Conservation (phyloP, 1,284 basidiomycete species). For the Psilocybe mexicana region DNA sequence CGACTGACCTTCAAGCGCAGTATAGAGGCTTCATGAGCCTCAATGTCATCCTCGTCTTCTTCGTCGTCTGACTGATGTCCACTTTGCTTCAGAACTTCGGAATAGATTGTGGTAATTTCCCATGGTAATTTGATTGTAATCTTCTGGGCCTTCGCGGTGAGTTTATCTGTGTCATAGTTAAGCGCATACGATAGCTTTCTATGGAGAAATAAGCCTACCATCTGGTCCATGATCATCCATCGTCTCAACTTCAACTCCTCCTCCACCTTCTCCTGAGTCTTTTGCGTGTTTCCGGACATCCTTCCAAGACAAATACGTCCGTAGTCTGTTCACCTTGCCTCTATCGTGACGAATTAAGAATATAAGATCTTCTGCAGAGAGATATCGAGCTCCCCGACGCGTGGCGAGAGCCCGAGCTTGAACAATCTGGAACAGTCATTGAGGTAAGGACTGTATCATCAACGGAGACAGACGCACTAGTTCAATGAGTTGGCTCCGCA, state of each 20-base stretch:
- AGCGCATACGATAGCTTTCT: background rate
- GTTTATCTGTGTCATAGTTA: constrained; percentile 56
- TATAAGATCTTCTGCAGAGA: constrained; percentile 93
- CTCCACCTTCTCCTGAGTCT: constrained; percentile 79
- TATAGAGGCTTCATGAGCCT: constrained; percentile 93
- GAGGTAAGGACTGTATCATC: background rate
- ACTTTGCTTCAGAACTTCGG: constrained; percentile 73
- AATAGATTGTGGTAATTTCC: constrained; percentile 93
- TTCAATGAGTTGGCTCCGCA: constrained; percentile 91
- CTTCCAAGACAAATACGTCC: constrained; percentile 98
- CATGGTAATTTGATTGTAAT: constrained; percentile 95
- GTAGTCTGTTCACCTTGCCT: constrained; percentile 89
- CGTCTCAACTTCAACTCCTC: constrained; percentile 77
- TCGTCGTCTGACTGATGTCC: constrained; percentile 86
- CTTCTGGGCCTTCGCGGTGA: constrained; percentile 85
- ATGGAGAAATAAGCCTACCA: constrained; percentile 40
- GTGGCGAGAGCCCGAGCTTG: constrained; percentile 87
- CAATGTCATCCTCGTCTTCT: constrained; percentile 95
- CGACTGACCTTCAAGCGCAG: constrained; percentile 73
- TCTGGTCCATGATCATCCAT: constrained; percentile 73
- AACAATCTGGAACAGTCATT: constrained; percentile 61
- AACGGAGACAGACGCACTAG: constrained; percentile 55
- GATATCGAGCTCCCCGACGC: constrained; percentile 80
- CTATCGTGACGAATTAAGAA: constrained; percentile 95
- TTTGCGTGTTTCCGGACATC: constrained; percentile 96